phyloP scores from a whole-genome alignment of 2,329 filamentous ascomycete species.

The Orbilia javanica region DNA sequence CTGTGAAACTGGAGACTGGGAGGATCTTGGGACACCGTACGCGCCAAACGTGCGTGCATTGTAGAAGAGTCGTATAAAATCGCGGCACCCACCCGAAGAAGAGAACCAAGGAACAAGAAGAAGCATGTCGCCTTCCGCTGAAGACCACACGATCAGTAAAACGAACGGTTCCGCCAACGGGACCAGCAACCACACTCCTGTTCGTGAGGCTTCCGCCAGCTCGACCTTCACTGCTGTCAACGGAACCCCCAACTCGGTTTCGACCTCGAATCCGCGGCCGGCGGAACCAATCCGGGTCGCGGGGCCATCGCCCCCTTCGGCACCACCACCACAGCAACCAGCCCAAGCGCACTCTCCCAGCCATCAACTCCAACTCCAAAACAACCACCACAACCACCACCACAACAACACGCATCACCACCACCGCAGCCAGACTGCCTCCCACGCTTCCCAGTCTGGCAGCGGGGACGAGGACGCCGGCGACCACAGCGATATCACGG shows the following conservation, averaged over 20 bases:
- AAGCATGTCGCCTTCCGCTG: slow-evolving; percentile 51
- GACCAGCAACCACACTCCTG: slow-evolving; percentile 34
- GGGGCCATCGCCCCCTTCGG: slow-evolving; percentile 30
- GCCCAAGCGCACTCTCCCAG: slow-evolving; percentile 29
- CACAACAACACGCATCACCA: slow-evolving; percentile 31
- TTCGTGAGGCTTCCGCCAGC: slow-evolving; percentile 42
- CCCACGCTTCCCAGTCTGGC: slow-evolving; percentile 55
- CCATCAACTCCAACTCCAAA: slow-evolving; percentile 36
- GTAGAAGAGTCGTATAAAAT: slow-evolving; percentile 5
- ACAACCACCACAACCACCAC: slow-evolving; percentile 32
- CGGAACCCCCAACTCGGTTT: slow-evolving; percentile 41
- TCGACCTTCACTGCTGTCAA: slow-evolving; percentile 57
- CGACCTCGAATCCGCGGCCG: slow-evolving; percentile 40
- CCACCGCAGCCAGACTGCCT: slow-evolving; percentile 55
- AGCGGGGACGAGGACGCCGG: slow-evolving; percentile 54
- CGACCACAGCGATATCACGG: slow-evolving; percentile 52
- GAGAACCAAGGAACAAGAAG: not conserved
- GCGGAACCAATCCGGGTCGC: slow-evolving; percentile 42
- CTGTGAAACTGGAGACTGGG: slow-evolving; percentile 27
- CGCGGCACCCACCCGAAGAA: slow-evolving; percentile 4
- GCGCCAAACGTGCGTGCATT: slow-evolving; percentile 13
- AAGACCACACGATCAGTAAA: slow-evolving; percentile 47
- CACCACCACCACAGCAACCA: not conserved
- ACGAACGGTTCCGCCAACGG: slow-evolving; percentile 52
- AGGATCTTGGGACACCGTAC: slow-evolving; percentile 16